These are phyloP conservation scores for Clavariopsis aquatica DNA, from an alignment of 495 filamentous ascomycete species.

Conservation along the genomic window DNA sequence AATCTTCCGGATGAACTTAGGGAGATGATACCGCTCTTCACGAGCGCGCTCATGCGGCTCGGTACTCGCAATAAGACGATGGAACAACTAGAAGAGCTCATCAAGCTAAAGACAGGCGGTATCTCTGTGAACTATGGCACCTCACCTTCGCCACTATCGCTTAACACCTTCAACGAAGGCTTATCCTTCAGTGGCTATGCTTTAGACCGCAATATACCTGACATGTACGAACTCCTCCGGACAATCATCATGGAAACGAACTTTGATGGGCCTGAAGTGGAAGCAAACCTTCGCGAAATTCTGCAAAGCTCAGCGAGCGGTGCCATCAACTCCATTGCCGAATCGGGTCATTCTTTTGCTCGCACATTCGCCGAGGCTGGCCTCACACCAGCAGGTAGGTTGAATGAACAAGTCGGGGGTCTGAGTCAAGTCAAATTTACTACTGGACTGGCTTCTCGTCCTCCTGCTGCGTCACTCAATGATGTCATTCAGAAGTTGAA, in stretches of 20 bases:
- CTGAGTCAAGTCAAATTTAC: constrained; percentile 88
- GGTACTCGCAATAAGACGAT: constrained; percentile 84
- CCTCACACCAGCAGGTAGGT: constrained; percentile 66
- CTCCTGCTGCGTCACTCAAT: constrained; percentile 60
- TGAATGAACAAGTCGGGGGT: constrained; percentile 79
- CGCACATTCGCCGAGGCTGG: constrained; percentile 78
- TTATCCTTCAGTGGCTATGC: constrained; percentile 80
- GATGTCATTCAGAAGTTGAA: constrained; percentile 85
- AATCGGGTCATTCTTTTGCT: constrained; percentile 82
- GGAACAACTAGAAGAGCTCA: constrained; percentile 92
- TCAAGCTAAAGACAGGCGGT: constrained; percentile 96
- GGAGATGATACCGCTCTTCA: constrained; percentile 83
- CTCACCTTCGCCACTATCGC: constrained; percentile 69
- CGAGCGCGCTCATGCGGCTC: constrained; percentile 86
- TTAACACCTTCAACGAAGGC: constrained; percentile 72
- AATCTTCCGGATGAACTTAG: constrained; percentile 84
- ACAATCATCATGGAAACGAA: constrained; percentile 82
- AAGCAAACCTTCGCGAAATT: constrained; percentile 79
- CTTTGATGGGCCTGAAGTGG: constrained; percentile 78
- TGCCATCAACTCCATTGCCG: constrained; percentile 86
- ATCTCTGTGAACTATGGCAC: constrained; percentile 77
- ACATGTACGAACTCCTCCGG: constrained; percentile 84
- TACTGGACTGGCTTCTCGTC: constrained; percentile 61
- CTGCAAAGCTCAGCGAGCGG: constrained; percentile 82
- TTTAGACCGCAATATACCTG: constrained; percentile 81